Percentiles rank a stretch among this genome's conserved stretches.
phyloP scores from a whole-genome alignment of 2,329 filamentous ascomycete species.

The Huntiella bhutanensis region DNA sequence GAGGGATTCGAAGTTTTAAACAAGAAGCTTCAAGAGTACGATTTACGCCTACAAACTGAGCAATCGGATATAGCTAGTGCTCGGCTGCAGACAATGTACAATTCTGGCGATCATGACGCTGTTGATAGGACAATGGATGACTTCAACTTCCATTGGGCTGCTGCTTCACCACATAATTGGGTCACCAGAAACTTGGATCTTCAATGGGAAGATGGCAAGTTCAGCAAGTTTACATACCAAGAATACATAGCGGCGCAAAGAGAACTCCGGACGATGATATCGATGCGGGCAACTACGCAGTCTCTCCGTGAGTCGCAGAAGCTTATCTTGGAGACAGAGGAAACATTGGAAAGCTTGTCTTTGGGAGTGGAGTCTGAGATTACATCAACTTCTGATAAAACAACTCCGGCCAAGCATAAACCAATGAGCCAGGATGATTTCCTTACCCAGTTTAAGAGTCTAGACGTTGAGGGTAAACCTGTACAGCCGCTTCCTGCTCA shows the following conservation, averaged over 20 bases:
- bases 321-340: background rate
- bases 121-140: conserved; percentile 3
- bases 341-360: background rate
- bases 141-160: conserved; percentile 10
- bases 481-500: too few species aligned
- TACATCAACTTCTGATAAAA: too few species aligned
- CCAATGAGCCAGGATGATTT: too few species aligned
- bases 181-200: conserved; percentile 2
- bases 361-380: too few species aligned
- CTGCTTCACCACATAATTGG: conserved; percentile 11
- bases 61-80: background rate
- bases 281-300: background rate
- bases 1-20: conserved; percentile 5
- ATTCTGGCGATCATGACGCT: background rate
- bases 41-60: conserved; percentile 6
- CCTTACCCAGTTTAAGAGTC: too few species aligned
- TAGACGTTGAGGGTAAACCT: too few species aligned
- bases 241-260: conserved; percentile 7
- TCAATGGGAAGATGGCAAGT: background rate
- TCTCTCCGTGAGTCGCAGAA: conserved; percentile 3
- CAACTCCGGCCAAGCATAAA: too few species aligned
- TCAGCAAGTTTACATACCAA: conserved; percentile 4
- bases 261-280: background rate
- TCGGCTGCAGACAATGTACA: background rate
- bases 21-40: background rate